A percentile compares a stretch with the other conserved stretches of the same genome.
These are phyloP conservation scores for Bocquillonia castaneifolia DNA, from an alignment of 441 rosid species.

Conservation along the genomic window DNA sequence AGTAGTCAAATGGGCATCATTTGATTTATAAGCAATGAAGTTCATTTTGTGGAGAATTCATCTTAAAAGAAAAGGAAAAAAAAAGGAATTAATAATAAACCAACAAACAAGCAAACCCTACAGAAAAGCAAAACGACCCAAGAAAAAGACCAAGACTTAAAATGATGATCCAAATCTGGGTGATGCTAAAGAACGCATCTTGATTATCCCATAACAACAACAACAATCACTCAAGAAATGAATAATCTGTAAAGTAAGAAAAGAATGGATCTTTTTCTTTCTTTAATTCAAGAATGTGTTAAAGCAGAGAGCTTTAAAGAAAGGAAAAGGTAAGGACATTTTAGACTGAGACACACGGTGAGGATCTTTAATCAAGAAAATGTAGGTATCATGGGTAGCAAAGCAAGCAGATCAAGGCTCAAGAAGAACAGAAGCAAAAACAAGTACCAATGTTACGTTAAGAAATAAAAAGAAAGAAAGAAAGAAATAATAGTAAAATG, in stretches of 20 bases:
- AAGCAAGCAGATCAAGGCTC: conserved; percentile 29
- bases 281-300: too few relatives aligned
- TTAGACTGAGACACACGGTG: conserved; percentile 6
- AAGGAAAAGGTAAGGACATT: conserved; percentile 22
- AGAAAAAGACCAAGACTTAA: neutral
- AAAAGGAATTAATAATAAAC: too few relatives aligned
- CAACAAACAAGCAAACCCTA: too few relatives aligned
- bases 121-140: conserved; percentile 14
- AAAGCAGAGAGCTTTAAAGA: too few relatives aligned
- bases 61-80: conserved; percentile 2
- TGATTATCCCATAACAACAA: too few relatives aligned
- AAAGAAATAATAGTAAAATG: too few relatives aligned
- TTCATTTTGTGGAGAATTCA: conserved; percentile 28
- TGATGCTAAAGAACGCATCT: neutral
- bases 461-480: too few relatives aligned
- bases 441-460: neutral
- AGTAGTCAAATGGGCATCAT: conserved; percentile 22
- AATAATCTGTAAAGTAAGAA: too few relatives aligned
- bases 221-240: too few relatives aligned
- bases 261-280: too few relatives aligned
- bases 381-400: conserved; percentile 17
- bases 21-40: conserved; percentile 29
- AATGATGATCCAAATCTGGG: conserved; percentile 9
- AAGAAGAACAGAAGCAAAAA: conserved; percentile 15
- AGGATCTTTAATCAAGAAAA: conserved; percentile 3